These are phyloP conservation scores for Aegilops bicornis DNA, from an alignment of 176 grass and related monocot species.

Conservation along the genomic window DNA sequence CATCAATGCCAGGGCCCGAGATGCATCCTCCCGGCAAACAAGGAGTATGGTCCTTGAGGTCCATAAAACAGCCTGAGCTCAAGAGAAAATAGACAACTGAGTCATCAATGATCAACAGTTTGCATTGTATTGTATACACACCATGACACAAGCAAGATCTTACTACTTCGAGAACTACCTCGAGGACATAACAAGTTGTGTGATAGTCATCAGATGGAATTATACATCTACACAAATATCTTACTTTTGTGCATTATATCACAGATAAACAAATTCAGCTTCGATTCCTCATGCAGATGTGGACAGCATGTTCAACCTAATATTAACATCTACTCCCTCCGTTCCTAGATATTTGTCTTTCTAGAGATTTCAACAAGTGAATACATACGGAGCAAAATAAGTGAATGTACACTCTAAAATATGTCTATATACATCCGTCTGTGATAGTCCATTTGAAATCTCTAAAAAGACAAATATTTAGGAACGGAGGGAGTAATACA, in stretches of 20 bases:
- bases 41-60: conserved; percentile 77
- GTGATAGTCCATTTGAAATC: too few relatives aligned
- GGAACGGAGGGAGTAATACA: background rate
- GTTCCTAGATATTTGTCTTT: too few relatives aligned
- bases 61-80: conserved; percentile 84
- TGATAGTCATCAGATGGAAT: background rate
- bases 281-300: background rate
- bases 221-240: background rate
- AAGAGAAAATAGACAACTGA: conserved; percentile 15
- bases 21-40: conserved; percentile 88
- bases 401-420: too few relatives aligned
- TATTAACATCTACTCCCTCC: background rate
- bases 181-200: background rate
- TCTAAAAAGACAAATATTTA: too few relatives aligned
- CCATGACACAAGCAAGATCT: background rate
- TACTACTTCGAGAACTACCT: background rate
- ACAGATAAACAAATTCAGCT: background rate
- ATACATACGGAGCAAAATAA: too few relatives aligned
- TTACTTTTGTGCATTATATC: background rate
- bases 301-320: background rate
- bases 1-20: conserved; percentile 87
- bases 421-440: too few relatives aligned
- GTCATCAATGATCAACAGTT: conserved; percentile 15
- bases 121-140: background rate
- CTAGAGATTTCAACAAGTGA: too few relatives aligned